Evolutionary conservation across 768 basidiomycete genomes (phyloP), one percentile per base, ranked within the genome.

Genomic region (Russula sp.): DNA sequence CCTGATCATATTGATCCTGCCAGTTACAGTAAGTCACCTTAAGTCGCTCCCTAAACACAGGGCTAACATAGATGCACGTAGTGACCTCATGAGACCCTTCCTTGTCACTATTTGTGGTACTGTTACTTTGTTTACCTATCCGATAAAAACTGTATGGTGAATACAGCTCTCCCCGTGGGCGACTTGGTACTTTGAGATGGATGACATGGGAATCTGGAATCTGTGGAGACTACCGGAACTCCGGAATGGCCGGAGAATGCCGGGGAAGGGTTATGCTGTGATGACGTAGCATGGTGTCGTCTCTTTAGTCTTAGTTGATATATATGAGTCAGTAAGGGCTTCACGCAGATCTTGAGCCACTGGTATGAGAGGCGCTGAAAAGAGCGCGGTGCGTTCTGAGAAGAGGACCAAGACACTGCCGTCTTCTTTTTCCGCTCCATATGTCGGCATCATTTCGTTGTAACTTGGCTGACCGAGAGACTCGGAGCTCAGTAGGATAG

Each of bases 1-100:
- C 96, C 96, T 20, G 92, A 94, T 55, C 88, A 89, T 70, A 92
- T 98, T 68, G 94, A 97, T 71, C 89, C 94, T 48, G 88, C 94
- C 42, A 94, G 87, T 68, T 98, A 98, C 81, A 98, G 93, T 95
- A 70, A 74, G 91, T 86, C 18, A 37, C 40, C 1, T 14, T 57
- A n/a, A 20, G 14, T 48, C 27, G 3, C n/a, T 54, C 1, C 16
- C 7, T n/a, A 42, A 10, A 61, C 18, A 57, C 16, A 11, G 27
- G 20, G 27, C 54, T 55, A 34, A 54, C 58, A 59, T 16, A 60
- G 56, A 9, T 48, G 22, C 10, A 51, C 55, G 48, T 64, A 79
- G 78, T 79, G 78, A 79, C 78, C 6, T 79, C 79, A 44, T 73
- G 69, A 73, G 35, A 35, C 45, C 27, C 14, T 39, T 9, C 49